Evolutionary conservation across 768 basidiomycete genomes (phyloP).

Genomic region (Auriculariales sp.): DNA sequence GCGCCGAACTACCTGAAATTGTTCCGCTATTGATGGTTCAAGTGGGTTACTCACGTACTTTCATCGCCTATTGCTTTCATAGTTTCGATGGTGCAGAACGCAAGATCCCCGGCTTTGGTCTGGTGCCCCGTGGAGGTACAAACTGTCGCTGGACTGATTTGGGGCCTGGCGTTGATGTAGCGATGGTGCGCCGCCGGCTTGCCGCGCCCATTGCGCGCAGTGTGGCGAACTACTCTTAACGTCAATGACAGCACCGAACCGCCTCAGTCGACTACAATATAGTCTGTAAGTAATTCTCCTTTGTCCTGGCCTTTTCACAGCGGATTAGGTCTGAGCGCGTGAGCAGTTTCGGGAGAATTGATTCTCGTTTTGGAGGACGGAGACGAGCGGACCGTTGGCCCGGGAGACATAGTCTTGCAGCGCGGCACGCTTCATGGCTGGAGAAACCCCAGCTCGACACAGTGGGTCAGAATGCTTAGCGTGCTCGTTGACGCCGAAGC

Average conservation of each 20-base stretch:
- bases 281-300: conserved; percentile 22
- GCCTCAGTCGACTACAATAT: conserved; percentile 49
- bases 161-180: conserved; percentile 32
- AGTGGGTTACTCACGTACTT: conserved; percentile 1
- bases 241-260: conserved; percentile 28
- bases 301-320: background rate
- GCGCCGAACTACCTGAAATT: conserved; percentile 6
- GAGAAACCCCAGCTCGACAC: conserved; percentile 35
- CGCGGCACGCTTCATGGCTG: conserved; percentile 48
- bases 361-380: conserved; percentile 44
- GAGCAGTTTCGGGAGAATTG: conserved; percentile 38
- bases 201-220: background rate
- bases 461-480: conserved; percentile 38
- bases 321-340: background rate
- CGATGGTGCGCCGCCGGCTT: conserved; percentile 26
- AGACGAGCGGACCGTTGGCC: conserved; percentile 32
- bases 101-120: conserved; percentile 26
- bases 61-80: conserved; percentile 1
- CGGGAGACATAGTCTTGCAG: conserved; percentile 42
- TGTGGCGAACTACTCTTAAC: background rate
- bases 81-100: conserved; percentile 39
- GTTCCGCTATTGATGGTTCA: too few relatives aligned
- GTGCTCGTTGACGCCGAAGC: conserved; percentile 42
- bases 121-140: conserved; percentile 27
- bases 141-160: conserved; percentile 39